These are phyloP conservation scores for Pythium phragmiticola DNA, from an alignment of 352 stramenopile species.

Conservation along the genomic window DNA sequence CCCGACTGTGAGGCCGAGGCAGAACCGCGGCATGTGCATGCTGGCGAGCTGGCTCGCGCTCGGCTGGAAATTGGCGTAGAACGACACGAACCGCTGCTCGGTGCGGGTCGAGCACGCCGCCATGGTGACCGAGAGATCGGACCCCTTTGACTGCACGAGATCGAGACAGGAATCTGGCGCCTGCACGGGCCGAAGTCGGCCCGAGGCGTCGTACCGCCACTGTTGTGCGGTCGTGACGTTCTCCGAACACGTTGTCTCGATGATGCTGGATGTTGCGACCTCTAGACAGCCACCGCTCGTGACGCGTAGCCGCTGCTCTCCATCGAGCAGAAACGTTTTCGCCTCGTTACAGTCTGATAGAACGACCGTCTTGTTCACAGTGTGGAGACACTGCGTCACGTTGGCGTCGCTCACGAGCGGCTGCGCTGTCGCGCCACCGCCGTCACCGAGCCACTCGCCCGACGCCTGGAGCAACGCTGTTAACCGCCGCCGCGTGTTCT, in stretches of 20 bases:
- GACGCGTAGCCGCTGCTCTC: not conserved
- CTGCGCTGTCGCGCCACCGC: not conserved
- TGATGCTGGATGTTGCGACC: not conserved
- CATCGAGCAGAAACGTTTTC: slow-evolving; percentile 20
- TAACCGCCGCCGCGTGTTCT: slow-evolving; percentile 9
- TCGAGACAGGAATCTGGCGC: slow-evolving; percentile 15
- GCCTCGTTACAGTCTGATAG: slow-evolving; percentile 5
- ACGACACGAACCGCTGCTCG: slow-evolving; percentile 17
- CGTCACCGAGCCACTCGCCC: slow-evolving; percentile 11
- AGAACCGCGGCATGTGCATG: slow-evolving; percentile 6
- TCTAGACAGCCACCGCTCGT: slow-evolving; percentile 17
- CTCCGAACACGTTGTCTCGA: slow-evolving; percentile 1
- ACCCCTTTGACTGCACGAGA: not conserved
- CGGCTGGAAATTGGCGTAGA: slow-evolving; percentile 14
- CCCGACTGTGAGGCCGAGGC: not conserved
- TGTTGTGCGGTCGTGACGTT: slow-evolving; percentile 14
- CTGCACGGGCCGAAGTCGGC: slow-evolving; percentile 13
- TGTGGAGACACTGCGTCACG: slow-evolving; percentile 10
- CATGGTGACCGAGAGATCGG: not conserved
- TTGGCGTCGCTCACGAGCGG: not conserved
- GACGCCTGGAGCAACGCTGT: slow-evolving; percentile 8
- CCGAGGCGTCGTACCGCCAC: slow-evolving; percentile 21
- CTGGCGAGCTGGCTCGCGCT: slow-evolving; percentile 19
- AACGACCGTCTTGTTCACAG: slow-evolving; percentile 18
- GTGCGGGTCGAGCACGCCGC: not conserved